These are phyloP conservation scores for Eucalyptus victrix DNA, from an alignment of 345 rosid species.

Conservation along the genomic window DNA sequence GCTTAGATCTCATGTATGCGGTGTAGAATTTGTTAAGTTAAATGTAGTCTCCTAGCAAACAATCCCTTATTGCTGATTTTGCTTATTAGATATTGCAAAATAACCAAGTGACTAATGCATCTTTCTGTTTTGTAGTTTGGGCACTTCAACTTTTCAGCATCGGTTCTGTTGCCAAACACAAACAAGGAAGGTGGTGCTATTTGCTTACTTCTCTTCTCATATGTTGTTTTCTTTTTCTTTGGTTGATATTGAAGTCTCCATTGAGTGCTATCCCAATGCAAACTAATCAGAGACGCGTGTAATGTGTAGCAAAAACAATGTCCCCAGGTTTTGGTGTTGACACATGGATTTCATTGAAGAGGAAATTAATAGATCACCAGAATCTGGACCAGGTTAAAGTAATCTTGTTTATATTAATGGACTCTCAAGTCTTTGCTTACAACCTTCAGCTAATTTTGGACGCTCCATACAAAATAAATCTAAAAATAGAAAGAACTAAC, in stretches of 20 bases:
- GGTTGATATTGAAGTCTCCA: too few species aligned
- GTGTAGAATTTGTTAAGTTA: background rate
- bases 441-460: too few species aligned
- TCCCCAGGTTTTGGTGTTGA: background rate
- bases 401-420: too few species aligned
- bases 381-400: background rate
- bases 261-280: background rate
- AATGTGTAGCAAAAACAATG: background rate
- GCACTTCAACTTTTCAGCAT: background rate
- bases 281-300: background rate
- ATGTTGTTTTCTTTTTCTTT: background rate
- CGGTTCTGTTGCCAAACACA: background rate
- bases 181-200: background rate
- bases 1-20: background rate
- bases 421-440: too few species aligned
- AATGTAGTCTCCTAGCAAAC: background rate
- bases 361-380: background rate
- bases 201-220: background rate
- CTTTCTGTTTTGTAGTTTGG: background rate
- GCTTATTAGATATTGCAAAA: background rate
- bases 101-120: background rate
- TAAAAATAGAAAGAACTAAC: too few species aligned
- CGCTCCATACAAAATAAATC: too few species aligned
- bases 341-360: background rate
- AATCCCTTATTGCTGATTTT: background rate